Percentiles rank a stretch among this genome's conserved stretches.
Evolutionary conservation across 83 land plant genomes (phyloP).

Genomic region (Picea abies): DNA sequence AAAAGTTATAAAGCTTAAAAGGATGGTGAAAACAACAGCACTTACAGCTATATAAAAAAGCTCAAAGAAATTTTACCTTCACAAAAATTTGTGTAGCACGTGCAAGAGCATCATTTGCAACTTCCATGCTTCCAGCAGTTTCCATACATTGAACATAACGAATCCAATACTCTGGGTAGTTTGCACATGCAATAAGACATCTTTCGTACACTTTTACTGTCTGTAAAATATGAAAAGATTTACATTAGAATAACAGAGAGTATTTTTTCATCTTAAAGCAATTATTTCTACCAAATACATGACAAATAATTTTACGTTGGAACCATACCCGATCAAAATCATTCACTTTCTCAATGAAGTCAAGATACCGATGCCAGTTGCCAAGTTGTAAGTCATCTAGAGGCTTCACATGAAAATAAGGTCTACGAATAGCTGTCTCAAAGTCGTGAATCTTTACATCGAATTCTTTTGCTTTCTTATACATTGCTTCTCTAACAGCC

Average conservation of each 20-base stretch:
- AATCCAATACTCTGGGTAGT: constrained; percentile 96
- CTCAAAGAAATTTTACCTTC: constrained; percentile 64
- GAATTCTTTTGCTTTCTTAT: constrained; percentile 88
- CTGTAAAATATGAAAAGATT: constrained; percentile 30
- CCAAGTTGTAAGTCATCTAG: constrained; percentile 83
- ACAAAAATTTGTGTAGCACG: constrained; percentile 95
- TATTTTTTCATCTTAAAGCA: not conserved
- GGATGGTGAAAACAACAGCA: not conserved
- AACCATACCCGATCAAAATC: constrained; percentile 78
- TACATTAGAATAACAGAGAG: not conserved
- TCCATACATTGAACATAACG: constrained; percentile 87
- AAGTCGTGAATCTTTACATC: constrained; percentile 90
- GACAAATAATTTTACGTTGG: not conserved
- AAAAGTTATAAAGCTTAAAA: too few species aligned
- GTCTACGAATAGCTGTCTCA: constrained; percentile 92
- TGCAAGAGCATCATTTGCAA: constrained; percentile 80
- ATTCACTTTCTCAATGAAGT: constrained; percentile 83
- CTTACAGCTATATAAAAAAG: not conserved
- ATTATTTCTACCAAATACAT: constrained; percentile 12
- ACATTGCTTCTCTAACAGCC: constrained; percentile 79
- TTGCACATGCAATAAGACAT: constrained; percentile 98
- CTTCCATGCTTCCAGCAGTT: constrained; percentile 67
- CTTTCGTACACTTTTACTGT: constrained; percentile 87
- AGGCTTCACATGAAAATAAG: constrained; percentile 94
- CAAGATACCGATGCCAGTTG: constrained; percentile 91